Base-by-base conservation (phyloP, 139 green algal genomes). In the Mychonastes homosphaera region DNA sequence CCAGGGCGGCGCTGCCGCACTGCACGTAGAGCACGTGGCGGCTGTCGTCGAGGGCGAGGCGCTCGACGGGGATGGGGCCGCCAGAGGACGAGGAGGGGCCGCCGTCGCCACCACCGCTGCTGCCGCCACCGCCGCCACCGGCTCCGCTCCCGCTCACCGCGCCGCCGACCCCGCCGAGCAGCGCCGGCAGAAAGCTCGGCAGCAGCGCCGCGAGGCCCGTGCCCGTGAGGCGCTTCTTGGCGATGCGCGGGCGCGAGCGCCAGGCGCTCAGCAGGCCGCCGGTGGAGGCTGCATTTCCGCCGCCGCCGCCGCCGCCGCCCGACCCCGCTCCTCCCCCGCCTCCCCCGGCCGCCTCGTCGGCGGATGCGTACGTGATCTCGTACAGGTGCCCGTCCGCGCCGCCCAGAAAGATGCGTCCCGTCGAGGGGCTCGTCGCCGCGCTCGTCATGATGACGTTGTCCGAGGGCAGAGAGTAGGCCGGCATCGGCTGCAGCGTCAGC, bases 361-460 rank as follows among this genome's bases (percentile, higher is more conserved):
- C n/a, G n/a, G n/a, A n/a, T n/a, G 35, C 45, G 71, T 98, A 98
- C 46, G 73, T 36, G 21, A 98, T 39, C 70, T 98, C 91, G 67
- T 97, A 97, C 64, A 97, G 69, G 54, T 91, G 76, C 4, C 89
- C 88, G 59, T 98, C 89, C 0, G 62, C 64, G 3, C 91, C 91
- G 13, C 91, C 91, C 47, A 95, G 21, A 67, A 98, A 98, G 36
- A 97, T 87, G 21, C 91, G 27, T 21, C 34, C 27, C 33, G 8
- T 62, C 27, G n/a, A 4, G 1, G 43, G 28, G 16, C 69, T 81
- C 23, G 64, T 47, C 0, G 69, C 70, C n/a, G 88, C 76, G 19
- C 70, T 78, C 19, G 76, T 83, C 69, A 95, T 91, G 40, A 86
- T 61, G 4, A 91, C 78, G 59, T 81, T 83, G 77, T 96, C 89